Base-by-base conservation (phyloP, 176 grass and related monocot genomes). In the sorghum (Sorghum bicolor) region DNA sequence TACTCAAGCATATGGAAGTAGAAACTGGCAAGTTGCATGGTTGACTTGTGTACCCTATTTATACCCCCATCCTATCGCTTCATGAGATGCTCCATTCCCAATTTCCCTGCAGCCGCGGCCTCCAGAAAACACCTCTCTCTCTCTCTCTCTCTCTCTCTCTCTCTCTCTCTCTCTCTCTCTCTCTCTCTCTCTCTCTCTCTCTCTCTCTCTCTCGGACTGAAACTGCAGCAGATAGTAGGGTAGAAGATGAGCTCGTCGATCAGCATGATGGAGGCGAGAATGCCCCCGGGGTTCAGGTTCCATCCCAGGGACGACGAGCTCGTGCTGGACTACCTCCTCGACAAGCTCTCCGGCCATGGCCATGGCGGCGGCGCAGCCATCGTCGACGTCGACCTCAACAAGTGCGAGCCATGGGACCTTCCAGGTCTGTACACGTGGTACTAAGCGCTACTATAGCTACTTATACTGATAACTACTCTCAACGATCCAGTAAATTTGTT, bases 281-380 rank as follows among this genome's bases (percentile, higher is more conserved):
- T 97, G 90, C 90, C 95, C 25, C 88, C 95, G 9, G 94, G 95
- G n/a, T 97, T 97, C 76, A 79, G 92, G n/a, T 97, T 97, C 92
- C 92, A 97, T 86, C 95, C 95, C 0, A 82, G 84, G 48, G 95
- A 97, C 41, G 95, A 94, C 26, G 95, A 97, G 84, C 90, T 97
- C 3, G 84, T 97, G n/a, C 65, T 89, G 9, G 90, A 97, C 81
- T 97, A 92, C 88, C 90, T 97, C 31, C 82, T 62, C 25, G 77
- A 81, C 52, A 97, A 88, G 83, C 80, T 97, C 80, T 62, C 83
- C 31, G 81, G 86, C 33, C 67, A 38, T 19, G 38, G 52, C 64
- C 8, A 73, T 24, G 6, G 68, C 5, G 63, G 74, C 39, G 87
- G 76, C 34, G 77, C 81, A 9, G 73, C 87, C 31, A 45, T 86